Percentiles rank a stretch among this genome's conserved stretches.
Evolutionary conservation across 2,329 filamentous ascomycete genomes (phyloP).

Genomic region (Septoria linicola): DNA sequence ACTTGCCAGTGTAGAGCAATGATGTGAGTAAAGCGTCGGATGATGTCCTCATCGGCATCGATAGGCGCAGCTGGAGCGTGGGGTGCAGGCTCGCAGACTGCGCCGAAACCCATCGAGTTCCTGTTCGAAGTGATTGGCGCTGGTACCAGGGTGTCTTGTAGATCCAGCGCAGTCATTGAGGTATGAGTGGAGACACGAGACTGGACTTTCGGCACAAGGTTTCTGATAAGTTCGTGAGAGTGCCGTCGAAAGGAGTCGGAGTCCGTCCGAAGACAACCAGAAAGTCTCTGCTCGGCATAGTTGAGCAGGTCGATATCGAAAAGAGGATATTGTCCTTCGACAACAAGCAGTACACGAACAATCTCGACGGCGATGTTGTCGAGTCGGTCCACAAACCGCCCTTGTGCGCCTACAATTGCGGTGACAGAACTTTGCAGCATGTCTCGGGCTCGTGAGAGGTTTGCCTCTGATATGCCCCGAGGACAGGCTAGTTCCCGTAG

Average conservation of each 20-base stretch:
- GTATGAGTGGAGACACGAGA: conserved; percentile 37
- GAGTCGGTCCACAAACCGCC: conserved; percentile 43
- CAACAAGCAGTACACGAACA: conserved; percentile 42
- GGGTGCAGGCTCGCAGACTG: conserved; percentile 28
- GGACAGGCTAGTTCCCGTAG: conserved; percentile 41
- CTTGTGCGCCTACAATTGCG: conserved; percentile 42
- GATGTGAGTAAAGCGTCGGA: conserved; percentile 77
- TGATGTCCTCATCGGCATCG: conserved; percentile 57
- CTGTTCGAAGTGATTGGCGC: conserved; percentile 16
- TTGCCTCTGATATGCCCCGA: conserved; percentile 30
- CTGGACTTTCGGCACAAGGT: conserved; percentile 39
- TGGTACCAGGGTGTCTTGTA: conserved; percentile 46
- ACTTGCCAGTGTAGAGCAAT: conserved; percentile 86
- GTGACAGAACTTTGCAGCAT: conserved; percentile 37
- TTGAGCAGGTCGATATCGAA: conserved; percentile 40
- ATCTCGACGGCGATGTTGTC: conserved; percentile 50
- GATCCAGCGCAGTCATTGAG: conserved; percentile 42
- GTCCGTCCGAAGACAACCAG: conserved; percentile 34
- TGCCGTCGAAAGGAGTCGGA: conserved; percentile 33
- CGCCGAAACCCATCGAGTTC: conserved; percentile 31
- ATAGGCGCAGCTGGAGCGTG: conserved; percentile 15
- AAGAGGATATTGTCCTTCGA: conserved; percentile 34
- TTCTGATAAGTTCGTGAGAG: conserved; percentile 35
- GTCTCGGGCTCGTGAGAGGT: conserved; percentile 31
- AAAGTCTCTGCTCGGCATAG: conserved; percentile 38